Evolutionary conservation across 1,139 yeast genomes (phyloP).

Genomic region (Yueomyces sp.): DNA sequence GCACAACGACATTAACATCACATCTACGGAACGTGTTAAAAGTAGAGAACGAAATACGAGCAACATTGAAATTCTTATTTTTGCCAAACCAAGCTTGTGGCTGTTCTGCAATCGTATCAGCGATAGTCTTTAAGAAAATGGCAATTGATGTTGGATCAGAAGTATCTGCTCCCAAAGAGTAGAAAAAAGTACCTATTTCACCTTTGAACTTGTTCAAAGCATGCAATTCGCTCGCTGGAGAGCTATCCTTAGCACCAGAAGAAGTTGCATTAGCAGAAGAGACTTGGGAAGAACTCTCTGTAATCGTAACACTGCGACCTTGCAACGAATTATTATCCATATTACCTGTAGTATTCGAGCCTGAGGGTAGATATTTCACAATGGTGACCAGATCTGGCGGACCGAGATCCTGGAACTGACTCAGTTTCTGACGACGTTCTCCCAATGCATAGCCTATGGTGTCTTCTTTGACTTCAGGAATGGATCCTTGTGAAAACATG

Average conservation of each 20-base stretch:
- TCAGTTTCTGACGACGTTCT: conserved; percentile 34
- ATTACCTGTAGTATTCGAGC: conserved; percentile 5
- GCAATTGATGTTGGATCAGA: conserved; percentile 57
- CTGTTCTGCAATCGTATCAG: conserved; percentile 45
- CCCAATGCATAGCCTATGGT: conserved; percentile 37
- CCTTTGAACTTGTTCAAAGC: conserved; percentile 21
- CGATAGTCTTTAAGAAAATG: conserved; percentile 68
- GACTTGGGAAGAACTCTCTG: background rate
- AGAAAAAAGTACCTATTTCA: conserved; percentile 29
- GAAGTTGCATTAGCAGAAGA: background rate
- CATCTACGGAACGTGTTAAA: conserved; percentile 66
- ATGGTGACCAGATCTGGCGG: conserved; percentile 85
- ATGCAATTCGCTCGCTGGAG: conserved; percentile 11
- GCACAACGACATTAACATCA: conserved; percentile 67
- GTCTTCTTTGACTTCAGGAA: conserved; percentile 42
- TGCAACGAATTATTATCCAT: conserved; percentile 1
- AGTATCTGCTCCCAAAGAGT: conserved; percentile 48
- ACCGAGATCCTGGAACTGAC: conserved; percentile 52
- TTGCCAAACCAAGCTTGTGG: conserved; percentile 69
- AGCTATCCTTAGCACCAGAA: conserved; percentile 2
- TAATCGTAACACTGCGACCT: conserved; percentile 1
- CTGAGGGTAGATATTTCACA: conserved; percentile 29
- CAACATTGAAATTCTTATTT: conserved; percentile 62
- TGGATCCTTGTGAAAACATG: conserved; percentile 36
- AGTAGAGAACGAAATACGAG: conserved; percentile 54